Percentiles rank a stretch among this genome's conserved stretches.
Evolutionary conservation across 1,139 yeast genomes (phyloP).

Genomic region (Blastobotrys illinoisensis): DNA sequence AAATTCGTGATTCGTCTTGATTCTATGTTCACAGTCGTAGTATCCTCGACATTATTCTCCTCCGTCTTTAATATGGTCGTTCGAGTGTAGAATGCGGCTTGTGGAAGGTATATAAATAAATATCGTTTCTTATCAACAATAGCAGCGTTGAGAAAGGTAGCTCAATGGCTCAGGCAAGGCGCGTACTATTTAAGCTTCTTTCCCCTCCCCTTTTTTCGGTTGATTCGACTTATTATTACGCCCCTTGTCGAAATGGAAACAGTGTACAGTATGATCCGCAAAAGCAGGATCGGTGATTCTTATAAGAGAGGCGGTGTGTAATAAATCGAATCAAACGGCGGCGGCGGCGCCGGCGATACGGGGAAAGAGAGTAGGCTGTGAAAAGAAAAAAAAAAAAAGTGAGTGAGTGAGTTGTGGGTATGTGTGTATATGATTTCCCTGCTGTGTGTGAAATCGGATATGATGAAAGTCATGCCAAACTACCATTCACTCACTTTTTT

Average conservation of each 20-base stretch:
- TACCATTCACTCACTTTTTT: background rate
- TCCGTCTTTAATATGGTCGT: too few species aligned
- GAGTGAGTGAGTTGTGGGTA: background rate
- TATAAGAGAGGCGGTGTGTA: background rate
- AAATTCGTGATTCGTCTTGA: background rate
- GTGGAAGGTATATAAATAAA: background rate
- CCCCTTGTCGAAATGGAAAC: background rate
- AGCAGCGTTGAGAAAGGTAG: background rate
- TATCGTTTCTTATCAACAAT: background rate
- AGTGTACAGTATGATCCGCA: background rate
- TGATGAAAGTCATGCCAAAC: background rate
- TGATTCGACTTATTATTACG: background rate
- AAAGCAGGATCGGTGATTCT: background rate
- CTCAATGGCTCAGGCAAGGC: background rate
- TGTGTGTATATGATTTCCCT: background rate
- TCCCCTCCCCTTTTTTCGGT: background rate
- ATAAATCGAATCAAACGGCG: background rate
- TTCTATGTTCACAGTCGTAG: background rate
- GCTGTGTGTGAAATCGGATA: background rate
- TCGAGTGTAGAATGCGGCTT: background rate
- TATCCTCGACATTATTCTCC: background rate
- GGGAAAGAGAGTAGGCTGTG: background rate
- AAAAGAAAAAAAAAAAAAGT: background rate
- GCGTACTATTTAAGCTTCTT: background rate
- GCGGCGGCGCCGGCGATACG: background rate